Evolutionary conservation across 2,329 filamentous ascomycete species (phyloP).

Genomic region (Colletotrichum sp.): DNA sequence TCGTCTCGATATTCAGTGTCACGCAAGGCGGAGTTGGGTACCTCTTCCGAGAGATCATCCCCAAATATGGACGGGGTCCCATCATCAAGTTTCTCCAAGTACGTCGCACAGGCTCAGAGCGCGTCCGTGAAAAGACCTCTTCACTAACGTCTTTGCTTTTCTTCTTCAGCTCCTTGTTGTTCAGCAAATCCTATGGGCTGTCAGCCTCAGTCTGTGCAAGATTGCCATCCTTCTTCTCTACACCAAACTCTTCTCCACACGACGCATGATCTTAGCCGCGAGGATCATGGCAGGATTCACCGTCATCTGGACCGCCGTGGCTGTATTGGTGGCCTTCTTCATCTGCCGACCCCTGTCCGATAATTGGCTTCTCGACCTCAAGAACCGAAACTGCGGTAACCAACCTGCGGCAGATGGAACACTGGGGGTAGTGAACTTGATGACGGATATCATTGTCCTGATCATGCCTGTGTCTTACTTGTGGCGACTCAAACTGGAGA

Average conservation of each 20-base stretch:
- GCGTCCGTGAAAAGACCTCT: not conserved
- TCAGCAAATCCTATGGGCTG: slow-evolving; percentile 34
- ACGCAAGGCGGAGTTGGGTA: slow-evolving; percentile 9
- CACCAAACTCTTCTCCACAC: slow-evolving; percentile 30
- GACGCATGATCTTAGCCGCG: slow-evolving; percentile 26
- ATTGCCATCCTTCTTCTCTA: slow-evolving; percentile 34
- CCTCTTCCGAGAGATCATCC: slow-evolving; percentile 5
- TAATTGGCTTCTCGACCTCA: slow-evolving; percentile 32
- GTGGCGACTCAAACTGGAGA: slow-evolving; percentile 28
- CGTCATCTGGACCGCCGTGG: slow-evolving; percentile 28
- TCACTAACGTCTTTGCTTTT: not conserved
- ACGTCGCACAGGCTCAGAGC: not conserved
- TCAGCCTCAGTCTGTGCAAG: slow-evolving; percentile 32
- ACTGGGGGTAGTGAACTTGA: slow-evolving; percentile 29
- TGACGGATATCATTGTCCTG: slow-evolving; percentile 30
- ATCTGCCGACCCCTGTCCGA: slow-evolving; percentile 41
- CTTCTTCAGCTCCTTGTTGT: slow-evolving; percentile 21
- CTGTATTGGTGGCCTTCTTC: slow-evolving; percentile 33
- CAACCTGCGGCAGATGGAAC: slow-evolving; percentile 30
- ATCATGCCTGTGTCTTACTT: slow-evolving; percentile 27
- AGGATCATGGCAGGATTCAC: slow-evolving; percentile 29
- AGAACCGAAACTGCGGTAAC: slow-evolving; percentile 26
- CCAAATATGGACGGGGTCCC: not conserved
- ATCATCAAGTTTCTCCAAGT: slow-evolving; percentile 18
- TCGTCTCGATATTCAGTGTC: slow-evolving; percentile 14